These are phyloP conservation scores for Penicillium palitans DNA, from an alignment of 2,329 filamentous ascomycete species.

Conservation along the genomic window DNA sequence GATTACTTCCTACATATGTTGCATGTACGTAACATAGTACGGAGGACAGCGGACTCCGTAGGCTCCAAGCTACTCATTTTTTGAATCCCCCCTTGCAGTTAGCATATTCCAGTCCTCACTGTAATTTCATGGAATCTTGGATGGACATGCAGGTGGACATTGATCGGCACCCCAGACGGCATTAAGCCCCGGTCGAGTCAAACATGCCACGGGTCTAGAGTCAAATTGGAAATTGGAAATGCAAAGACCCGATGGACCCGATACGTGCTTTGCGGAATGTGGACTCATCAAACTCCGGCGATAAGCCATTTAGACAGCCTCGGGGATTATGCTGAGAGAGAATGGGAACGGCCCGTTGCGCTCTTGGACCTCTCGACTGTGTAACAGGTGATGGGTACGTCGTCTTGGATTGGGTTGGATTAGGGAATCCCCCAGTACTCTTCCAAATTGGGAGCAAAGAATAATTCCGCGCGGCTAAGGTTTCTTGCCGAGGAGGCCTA, in stretches of 20 bases:
- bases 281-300: background rate
- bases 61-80: background rate
- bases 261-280: background rate
- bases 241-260: background rate
- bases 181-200: background rate
- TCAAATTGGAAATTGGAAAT: background rate
- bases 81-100: background rate
- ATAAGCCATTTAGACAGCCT: background rate
- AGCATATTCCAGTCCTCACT: background rate
- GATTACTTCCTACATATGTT: background rate
- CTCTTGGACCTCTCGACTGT: background rate
- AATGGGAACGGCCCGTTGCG: constrained; percentile 8
- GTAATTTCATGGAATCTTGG: background rate
- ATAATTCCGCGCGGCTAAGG: background rate
- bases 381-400: background rate
- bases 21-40: constrained; percentile 1
- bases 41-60: background rate
- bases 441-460: background rate
- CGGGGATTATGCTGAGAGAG: constrained; percentile 1
- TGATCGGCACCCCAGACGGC: background rate
- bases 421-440: too few species aligned
- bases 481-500: background rate
- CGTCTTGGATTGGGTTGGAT: too few species aligned
- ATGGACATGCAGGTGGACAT: background rate
- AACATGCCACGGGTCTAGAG: background rate